phyloP scores from a whole-genome alignment of 2,329 filamentous ascomycete species.

The Alternaria consortialis region DNA sequence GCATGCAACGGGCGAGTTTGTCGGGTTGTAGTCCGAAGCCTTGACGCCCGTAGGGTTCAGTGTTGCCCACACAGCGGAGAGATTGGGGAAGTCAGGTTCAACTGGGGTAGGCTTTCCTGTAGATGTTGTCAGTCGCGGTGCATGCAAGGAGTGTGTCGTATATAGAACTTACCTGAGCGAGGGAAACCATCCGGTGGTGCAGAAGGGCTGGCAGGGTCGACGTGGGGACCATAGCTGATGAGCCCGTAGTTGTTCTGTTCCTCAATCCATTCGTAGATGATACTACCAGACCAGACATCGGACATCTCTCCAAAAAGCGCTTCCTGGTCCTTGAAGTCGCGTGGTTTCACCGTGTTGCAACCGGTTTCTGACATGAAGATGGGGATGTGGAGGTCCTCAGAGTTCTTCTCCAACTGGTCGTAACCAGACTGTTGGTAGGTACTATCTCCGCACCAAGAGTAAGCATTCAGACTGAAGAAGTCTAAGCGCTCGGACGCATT shows the following conservation, averaged over 20 bases:
- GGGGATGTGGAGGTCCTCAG: constrained; percentile 73
- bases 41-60: constrained; percentile 74
- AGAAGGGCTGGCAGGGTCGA: constrained; percentile 55
- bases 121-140: background rate
- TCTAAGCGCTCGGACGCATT: constrained; percentile 74
- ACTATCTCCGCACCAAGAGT: constrained; percentile 66
- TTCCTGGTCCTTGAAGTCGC: constrained; percentile 74
- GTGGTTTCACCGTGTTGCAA: constrained; percentile 72
- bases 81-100: constrained; percentile 78
- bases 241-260: constrained; percentile 85
- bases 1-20: constrained; percentile 70
- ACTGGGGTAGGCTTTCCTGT: constrained; percentile 73
- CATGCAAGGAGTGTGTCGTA: background rate
- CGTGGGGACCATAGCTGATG: constrained; percentile 74
- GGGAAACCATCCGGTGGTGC: constrained; percentile 72
- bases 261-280: constrained; percentile 91
- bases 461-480: constrained; percentile 87
- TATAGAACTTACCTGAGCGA: constrained; percentile 59
- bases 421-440: constrained; percentile 74
- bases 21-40: constrained; percentile 70
- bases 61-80: constrained; percentile 78
- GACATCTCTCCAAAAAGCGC: constrained; percentile 84
- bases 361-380: constrained; percentile 79
- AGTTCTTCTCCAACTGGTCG: constrained; percentile 70
- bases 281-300: constrained; percentile 75